Conservation (phyloP, 495 filamentous ascomycete genomes). For the Aspergillus haitiensis region DNA sequence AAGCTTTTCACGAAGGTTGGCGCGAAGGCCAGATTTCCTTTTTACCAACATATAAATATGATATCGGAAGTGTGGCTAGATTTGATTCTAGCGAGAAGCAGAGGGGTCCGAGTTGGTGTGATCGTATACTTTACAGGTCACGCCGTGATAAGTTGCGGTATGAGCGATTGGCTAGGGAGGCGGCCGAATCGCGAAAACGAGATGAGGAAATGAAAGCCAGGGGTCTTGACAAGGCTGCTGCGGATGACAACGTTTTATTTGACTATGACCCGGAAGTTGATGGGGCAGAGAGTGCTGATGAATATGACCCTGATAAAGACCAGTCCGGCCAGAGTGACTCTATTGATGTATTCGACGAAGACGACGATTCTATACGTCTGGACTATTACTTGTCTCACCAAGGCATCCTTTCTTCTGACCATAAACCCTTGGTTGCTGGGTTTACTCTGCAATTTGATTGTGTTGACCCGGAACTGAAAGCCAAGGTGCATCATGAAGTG, state of each 20-base stretch:
- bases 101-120: slow-evolving; percentile 93
- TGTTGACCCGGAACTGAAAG: slow-evolving; percentile 77
- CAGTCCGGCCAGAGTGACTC: slow-evolving; percentile 21
- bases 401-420: slow-evolving; percentile 86
- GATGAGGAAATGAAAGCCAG: slow-evolving; percentile 83
- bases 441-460: slow-evolving; percentile 83
- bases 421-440: slow-evolving; percentile 82
- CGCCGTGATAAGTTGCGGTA: slow-evolving; percentile 69
- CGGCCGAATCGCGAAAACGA: slow-evolving; percentile 63
- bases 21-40: slow-evolving; percentile 85
- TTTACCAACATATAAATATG: slow-evolving; percentile 94
- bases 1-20: slow-evolving; percentile 89
- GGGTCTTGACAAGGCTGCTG: slow-evolving; percentile 69
- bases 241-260: slow-evolving; percentile 84
- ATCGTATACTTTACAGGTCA: slow-evolving; percentile 87
- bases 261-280: slow-evolving; percentile 87
- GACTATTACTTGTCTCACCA: slow-evolving; percentile 87
- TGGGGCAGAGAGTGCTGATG: slow-evolving; percentile 58
- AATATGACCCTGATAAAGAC: slow-evolving; percentile 51
- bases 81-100: slow-evolving; percentile 96
- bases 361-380: slow-evolving; percentile 56
- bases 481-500: slow-evolving; percentile 81
- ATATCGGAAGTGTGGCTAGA: slow-evolving; percentile 86
- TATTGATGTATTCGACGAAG: slow-evolving; percentile 18
- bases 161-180: slow-evolving; percentile 63